Conservation (phyloP, 2,329 filamentous ascomycete species). For the Calonectria leucothoes region DNA sequence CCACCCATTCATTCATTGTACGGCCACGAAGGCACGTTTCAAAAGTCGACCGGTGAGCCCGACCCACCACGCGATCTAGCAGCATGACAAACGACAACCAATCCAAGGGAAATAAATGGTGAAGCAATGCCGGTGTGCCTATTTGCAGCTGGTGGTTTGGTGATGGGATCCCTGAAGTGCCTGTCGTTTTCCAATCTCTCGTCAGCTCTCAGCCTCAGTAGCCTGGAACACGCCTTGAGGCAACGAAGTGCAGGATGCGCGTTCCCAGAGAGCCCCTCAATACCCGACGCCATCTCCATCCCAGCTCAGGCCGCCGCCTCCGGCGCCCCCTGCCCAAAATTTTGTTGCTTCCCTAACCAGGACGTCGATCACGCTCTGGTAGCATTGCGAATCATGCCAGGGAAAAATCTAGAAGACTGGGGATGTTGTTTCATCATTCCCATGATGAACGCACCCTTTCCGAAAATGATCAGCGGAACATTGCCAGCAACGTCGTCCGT, state of each 20-base stretch:
- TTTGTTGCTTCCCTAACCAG: background rate
- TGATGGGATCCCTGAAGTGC: background rate
- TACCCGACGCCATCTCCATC: slow-evolving; percentile 12
- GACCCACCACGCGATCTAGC: slow-evolving; percentile 6
- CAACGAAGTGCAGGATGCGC: background rate
- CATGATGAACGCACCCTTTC: background rate
- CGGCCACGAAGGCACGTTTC: slow-evolving; percentile 16
- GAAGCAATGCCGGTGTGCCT: background rate
- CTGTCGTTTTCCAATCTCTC: background rate
- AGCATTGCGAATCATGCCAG: background rate
- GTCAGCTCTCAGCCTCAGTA: background rate
- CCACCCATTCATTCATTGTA: background rate
- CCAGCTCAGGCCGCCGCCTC: slow-evolving; percentile 10
- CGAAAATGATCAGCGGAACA: background rate
- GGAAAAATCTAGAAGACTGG: slow-evolving; percentile 3
- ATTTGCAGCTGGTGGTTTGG: background rate
- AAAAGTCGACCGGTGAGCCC: slow-evolving; percentile 12
- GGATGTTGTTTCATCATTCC: background rate
- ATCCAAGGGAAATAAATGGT: background rate
- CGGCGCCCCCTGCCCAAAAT: slow-evolving; percentile 8
- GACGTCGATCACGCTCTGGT: slow-evolving; percentile 13
- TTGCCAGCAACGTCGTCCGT: background rate
- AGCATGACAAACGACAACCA: background rate
- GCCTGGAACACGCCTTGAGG: background rate
- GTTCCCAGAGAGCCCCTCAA: background rate